Evolutionary conservation across 2,329 filamentous ascomycete genomes (phyloP).

Genomic region (Penicillium crustosum): DNA sequence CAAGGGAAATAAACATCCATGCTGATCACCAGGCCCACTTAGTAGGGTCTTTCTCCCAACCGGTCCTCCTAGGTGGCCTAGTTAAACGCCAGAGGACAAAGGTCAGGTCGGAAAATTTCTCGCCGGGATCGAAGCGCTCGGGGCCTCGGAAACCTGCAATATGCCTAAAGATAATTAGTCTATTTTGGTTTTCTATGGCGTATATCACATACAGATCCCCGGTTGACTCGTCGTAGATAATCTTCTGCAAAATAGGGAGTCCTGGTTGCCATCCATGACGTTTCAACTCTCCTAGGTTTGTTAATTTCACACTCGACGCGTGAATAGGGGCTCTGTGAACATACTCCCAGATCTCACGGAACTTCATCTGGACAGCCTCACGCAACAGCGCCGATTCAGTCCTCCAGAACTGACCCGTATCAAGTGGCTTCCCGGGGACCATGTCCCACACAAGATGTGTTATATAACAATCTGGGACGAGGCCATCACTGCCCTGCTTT

Average conservation of each 20-base stretch:
- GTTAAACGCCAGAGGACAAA: background rate
- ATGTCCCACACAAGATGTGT: constrained; percentile 1
- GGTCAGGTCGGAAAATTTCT: background rate
- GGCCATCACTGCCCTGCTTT: background rate
- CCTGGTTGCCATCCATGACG: background rate
- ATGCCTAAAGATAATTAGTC: background rate
- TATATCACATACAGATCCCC: background rate
- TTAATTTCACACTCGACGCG: background rate
- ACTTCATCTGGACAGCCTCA: background rate
- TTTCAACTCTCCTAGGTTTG: background rate
- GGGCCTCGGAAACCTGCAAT: constrained; percentile 1
- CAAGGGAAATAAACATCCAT: too few relatives aligned
- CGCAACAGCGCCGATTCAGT: background rate
- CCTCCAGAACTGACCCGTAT: background rate
- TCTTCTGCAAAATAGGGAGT: background rate
- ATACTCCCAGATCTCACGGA: background rate
- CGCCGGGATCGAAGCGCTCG: background rate
- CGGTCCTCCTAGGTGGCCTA: background rate
- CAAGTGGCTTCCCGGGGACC: background rate
- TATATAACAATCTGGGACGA: background rate
- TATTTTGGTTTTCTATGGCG: background rate
- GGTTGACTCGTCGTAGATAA: background rate
- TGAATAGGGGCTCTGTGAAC: background rate
- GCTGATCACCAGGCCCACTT: too few relatives aligned
- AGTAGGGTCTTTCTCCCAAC: background rate